These are phyloP conservation scores for Microsporum canis DNA, from an alignment of 2,329 filamentous ascomycete species.

Conservation along the genomic window DNA sequence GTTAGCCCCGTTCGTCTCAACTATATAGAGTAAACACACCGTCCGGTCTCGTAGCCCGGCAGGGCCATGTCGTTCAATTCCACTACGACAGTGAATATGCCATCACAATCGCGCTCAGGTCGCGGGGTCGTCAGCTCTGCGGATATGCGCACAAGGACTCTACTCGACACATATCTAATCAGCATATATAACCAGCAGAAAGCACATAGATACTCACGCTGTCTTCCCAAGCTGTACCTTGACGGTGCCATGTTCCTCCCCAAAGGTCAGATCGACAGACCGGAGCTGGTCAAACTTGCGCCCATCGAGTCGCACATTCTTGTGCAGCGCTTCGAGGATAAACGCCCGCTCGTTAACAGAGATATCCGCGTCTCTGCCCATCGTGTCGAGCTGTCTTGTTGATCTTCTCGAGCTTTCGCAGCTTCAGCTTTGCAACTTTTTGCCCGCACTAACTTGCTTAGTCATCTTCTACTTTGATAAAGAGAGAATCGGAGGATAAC, in stretches of 20 bases:
- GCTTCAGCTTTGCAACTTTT: not conserved
- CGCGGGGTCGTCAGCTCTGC: conserved; percentile 80
- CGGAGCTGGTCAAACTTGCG: conserved; percentile 72
- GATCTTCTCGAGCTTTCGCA: not conserved
- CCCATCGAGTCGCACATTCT: conserved; percentile 74
- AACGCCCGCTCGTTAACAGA: conserved; percentile 84
- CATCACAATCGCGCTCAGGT: conserved; percentile 83
- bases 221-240: conserved; percentile 86
- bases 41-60: conserved; percentile 75
- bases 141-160: conserved; percentile 73
- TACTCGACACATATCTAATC: conserved; percentile 28
- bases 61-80: conserved; percentile 89
- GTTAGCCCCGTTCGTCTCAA: not conserved
- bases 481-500: not conserved
- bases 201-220: conserved; percentile 43
- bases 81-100: conserved; percentile 82
- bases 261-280: conserved; percentile 65
- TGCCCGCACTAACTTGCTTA: not conserved
- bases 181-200: not conserved
- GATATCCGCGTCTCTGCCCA: conserved; percentile 44
- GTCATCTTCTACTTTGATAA: not conserved
- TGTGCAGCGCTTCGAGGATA: conserved; percentile 66
- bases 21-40: conserved; percentile 33
- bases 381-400: conserved; percentile 1
- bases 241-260: conserved; percentile 80